Conservation (phyloP, 1,284 basidiomycete genomes). For the Ustilago cynodontis region DNA sequence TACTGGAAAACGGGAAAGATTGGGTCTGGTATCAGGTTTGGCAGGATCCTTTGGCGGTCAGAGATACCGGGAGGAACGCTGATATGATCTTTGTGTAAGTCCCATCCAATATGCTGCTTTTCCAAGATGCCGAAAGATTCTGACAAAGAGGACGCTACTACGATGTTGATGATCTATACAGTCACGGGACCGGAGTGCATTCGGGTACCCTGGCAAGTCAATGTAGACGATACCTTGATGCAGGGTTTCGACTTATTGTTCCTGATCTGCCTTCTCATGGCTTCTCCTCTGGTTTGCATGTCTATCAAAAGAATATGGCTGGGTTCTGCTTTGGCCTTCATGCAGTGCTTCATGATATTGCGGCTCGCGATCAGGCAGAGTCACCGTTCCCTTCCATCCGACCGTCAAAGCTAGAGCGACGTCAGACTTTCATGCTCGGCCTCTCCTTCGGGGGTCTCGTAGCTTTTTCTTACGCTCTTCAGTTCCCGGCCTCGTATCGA, state of each 20-base stretch:
- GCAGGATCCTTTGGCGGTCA: constrained; percentile 57
- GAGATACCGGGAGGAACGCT: constrained; percentile 54
- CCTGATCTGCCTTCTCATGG: constrained; percentile 67
- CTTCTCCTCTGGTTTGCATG: constrained; percentile 65
- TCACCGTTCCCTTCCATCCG: constrained; percentile 25
- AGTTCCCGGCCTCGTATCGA: constrained; percentile 58
- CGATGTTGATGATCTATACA: not conserved
- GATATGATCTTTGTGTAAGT: constrained; percentile 64
- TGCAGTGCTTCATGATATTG: constrained; percentile 63
- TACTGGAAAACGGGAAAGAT: constrained; percentile 64
- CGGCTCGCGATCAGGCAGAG: constrained; percentile 48
- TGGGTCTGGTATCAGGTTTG: constrained; percentile 68
- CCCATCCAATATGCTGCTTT: no score
- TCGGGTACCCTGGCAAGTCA: constrained; percentile 65
- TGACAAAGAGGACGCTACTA: not conserved
- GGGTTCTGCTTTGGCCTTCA: constrained; percentile 60
- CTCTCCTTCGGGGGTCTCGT: constrained; percentile 66
- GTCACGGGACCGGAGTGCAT: constrained; percentile 67
- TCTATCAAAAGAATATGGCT: constrained; percentile 56
- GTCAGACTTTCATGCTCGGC: constrained; percentile 64
- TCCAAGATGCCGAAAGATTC: no score
- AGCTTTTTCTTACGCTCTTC: constrained; percentile 60
- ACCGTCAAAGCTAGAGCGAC: constrained; percentile 54
- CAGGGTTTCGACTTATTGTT: constrained; percentile 65
- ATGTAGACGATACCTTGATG: constrained; percentile 65